Base-by-base conservation (phyloP, 2,329 filamentous ascomycete species). In the Cladorrhinum sp. region DNA sequence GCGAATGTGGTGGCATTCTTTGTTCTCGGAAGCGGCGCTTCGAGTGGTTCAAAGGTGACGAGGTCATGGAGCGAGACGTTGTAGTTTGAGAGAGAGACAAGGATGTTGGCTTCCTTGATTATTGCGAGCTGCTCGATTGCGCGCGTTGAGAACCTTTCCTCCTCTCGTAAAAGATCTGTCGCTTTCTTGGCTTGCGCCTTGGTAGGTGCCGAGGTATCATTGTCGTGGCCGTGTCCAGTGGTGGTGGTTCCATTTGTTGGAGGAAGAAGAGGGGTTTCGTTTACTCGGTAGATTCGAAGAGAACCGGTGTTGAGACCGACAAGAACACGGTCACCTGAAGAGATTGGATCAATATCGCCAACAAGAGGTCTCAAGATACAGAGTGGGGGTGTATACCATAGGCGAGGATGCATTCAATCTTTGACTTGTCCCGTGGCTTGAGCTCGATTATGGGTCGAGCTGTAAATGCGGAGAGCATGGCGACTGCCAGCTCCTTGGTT, bases 371-470 rank as follows among this genome's bases (percentile, higher is more conserved):
- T 30, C 26, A n/a, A n/a, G n/a, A n/a, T n/a, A 30, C 26, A 4
- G 26, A 30, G 26, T 30, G 26, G 26, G 26, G 10, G 26, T 30
- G 10, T 36, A 20, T 82, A 91, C 90, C 92, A 77, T 96, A 91
- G 64, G 94, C 91, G 53, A 98, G 83, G 67, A 99, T 91, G 55
- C 91, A 95, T 78, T 99, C 95, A 77, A 99, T 96, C 81, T 90
- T 95, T 67, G 91, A 96, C 81, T 96, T 97, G 85, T 98, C 94
- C 76, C 91, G 89, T 76, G 88, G 87, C 79, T 90, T 93, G 71
- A 99, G 89, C 90, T 99, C 95, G 82, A 98, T 90, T 75, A 99
- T 94, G 66, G 93, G 91, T 73, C 91, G 90, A 80, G 95, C 93
- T 69, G 90, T 96, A 79, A 99, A 99, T 73, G 95, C 95, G 77